Evolutionary conservation across 2,329 filamentous ascomycete species (phyloP), one percentile per base, ranked within the genome.

Genomic region (Colletotrichum zoysiae): DNA sequence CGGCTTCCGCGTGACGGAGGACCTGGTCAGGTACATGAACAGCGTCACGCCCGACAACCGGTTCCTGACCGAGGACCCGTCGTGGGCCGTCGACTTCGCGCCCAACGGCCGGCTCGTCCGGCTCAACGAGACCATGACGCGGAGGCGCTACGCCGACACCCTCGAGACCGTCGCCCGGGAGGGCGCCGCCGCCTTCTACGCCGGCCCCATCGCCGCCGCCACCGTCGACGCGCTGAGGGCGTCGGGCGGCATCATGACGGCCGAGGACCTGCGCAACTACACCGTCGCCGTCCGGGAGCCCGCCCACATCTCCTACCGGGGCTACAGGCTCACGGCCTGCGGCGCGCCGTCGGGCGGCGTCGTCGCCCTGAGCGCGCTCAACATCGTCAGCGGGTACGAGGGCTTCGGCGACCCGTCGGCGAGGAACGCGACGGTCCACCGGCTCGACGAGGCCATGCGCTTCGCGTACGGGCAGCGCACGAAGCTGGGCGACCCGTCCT

Each of bases 11-110:
- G 86, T 97, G 14, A 92, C 88, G 1, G 83, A 88, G 46, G 95
- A 97, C 75, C 84, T 96, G 2, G 86, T 93, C 58, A 85, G 81
- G 20, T 93, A 93, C 77, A 95, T 96, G 87, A 79, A 85, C n/a
- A 82, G 69, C 79, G 78, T 78, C 20, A 73, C 30, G 70, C 76
- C 84, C 9, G 81, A 86, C 60, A 87, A 76, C 20, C 62, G 91
- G 74, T 96, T 96, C 78, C 81, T 97, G 0, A 86, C 89, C 2
- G 84, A 91, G 0, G 89, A 97, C 72, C 90, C 92, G 0, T 86
- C 88, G 0, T 97, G 94, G 92, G 93, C 94, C 0, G 82, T 94
- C 38, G 95, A 97, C 79, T 97, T 97, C 80, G 94, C 94, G 2
- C 93, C 93, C 0, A 88, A 92, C 70, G 94, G 93, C 3, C 89